A percentile compares a stretch with the other conserved stretches of the same genome.
These are phyloP conservation scores for Colletotrichum karsti DNA, from an alignment of 2,329 filamentous ascomycete genomes.

Conservation along the genomic window DNA sequence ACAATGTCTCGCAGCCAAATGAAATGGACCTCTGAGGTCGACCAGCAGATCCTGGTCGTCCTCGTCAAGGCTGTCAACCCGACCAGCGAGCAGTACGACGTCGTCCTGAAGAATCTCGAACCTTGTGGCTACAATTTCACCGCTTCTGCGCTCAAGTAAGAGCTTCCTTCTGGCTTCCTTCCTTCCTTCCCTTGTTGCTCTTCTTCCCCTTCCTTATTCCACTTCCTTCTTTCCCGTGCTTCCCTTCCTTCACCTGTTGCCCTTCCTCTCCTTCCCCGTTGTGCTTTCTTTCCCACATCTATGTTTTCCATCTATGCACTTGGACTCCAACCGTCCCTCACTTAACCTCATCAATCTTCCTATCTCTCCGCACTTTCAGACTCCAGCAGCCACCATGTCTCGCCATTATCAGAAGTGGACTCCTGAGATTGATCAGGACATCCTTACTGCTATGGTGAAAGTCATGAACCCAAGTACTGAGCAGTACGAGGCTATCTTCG, in stretches of 20 bases:
- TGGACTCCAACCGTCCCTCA: no score
- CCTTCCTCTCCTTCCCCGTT: not conserved
- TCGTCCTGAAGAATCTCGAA: constrained; percentile 39
- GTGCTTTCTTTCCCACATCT: not conserved
- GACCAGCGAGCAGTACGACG: constrained; percentile 41
- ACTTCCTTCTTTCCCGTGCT: not conserved
- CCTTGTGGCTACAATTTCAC: constrained; percentile 50
- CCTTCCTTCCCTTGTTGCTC: not conserved
- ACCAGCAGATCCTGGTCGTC: constrained; percentile 53
- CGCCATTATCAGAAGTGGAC: constrained; percentile 49
- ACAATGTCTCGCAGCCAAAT: constrained; percentile 37
- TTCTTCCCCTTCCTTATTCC: not conserved
- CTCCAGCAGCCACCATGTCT: not conserved
- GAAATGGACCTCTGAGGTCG: constrained; percentile 51
- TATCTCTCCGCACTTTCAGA: not conserved
- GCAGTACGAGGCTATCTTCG: constrained; percentile 47
- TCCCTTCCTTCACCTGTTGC: no score
- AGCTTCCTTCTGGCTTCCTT: not conserved
- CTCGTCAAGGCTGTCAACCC: constrained; percentile 48
- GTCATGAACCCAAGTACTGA: constrained; percentile 41
- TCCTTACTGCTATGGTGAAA: constrained; percentile 51
- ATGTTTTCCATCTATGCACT: no score
- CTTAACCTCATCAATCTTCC: not conserved
- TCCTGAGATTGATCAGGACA: constrained; percentile 50
- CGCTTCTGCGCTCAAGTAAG: constrained; percentile 49